Base-by-base conservation (phyloP, 2,329 filamentous ascomycete species). In the Monilinia fructicola region DNA sequence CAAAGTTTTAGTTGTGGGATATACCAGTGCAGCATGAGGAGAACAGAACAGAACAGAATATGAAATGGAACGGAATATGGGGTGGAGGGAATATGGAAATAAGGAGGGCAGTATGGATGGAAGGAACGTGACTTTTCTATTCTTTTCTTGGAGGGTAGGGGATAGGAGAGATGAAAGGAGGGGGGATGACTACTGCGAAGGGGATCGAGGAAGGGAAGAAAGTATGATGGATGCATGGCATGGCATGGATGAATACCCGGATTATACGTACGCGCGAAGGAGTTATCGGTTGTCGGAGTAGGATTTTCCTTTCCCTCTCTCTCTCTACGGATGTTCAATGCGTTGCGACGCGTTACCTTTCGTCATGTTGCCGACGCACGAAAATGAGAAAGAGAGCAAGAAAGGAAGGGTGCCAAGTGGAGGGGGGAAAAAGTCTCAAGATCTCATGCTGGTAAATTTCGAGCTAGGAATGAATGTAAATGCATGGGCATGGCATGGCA, bases 221-320 rank as follows among this genome's bases (percentile, higher is more conserved):
- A 26, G 23, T 23, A 12, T 9, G 44, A 50, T n/a, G 44, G 40
- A 50, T 56, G 62, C 21, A 54, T 46, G 40, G 61, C 40, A 54
- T 42, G 40, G 64, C 40, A 53, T 44, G 44, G 55, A 66, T 62
- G 64, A 40, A 62, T 66, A 48, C 56, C 56, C 42, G 40, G 54
- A 26, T 52, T 44, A 18, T 26, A 58, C 50, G 44, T 52, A 18
- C 59, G 44, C 50, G 31, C 31, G 48, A 53, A 54, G 48, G 48
- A 42, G 14, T 46, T 46, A 48, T 31, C 31, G 26, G 31, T 58
- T 58, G 38, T 58, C 23, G 12, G 54, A 12, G 38, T 44, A 10
- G 16, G 38, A 26, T n/a, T 23, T 40, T 55, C 21, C 23, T 21
- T 44, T 21, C 26, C 28, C 21, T 54, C 28, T 35, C 31, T 54